phyloP scores from a whole-genome alignment of 139 green algal genomes.

The Chlamydomonas applanata region DNA sequence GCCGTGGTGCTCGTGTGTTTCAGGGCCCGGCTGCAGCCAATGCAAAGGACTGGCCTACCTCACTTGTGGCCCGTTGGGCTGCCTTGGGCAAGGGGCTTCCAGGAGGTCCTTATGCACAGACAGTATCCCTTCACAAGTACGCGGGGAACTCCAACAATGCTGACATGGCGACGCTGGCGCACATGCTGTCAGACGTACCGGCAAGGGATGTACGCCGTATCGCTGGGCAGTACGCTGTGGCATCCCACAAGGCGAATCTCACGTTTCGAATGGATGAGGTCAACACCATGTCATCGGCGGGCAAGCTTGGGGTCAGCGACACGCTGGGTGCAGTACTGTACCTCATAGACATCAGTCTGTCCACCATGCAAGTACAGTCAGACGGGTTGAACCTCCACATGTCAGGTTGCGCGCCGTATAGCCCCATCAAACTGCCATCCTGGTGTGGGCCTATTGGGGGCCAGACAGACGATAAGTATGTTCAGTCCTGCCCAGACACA shows the following conservation, averaged over 20 bases:
- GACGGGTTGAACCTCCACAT: background rate
- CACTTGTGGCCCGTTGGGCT: background rate
- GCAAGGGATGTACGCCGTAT: background rate
- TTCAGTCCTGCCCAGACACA: too few relatives aligned
- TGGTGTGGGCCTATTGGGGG: too few relatives aligned
- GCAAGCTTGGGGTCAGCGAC: background rate
- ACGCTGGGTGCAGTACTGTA: background rate
- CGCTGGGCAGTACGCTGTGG: background rate
- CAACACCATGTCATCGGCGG: background rate
- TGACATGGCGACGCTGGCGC: background rate
- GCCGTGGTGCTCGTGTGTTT: background rate
- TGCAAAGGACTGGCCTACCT: background rate
- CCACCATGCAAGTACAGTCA: background rate
- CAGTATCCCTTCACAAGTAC: background rate
- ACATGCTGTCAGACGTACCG: background rate
- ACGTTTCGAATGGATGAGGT: slow-evolving; percentile 2
- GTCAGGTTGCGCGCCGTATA: background rate
- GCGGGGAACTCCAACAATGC: background rate
- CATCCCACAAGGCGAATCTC: background rate
- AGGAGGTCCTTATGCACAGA: background rate
- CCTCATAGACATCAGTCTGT: background rate
- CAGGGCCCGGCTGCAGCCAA: background rate
- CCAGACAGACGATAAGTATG: too few relatives aligned
- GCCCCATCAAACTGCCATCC: background rate
- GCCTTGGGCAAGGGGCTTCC: background rate